A percentile compares a stretch with the other conserved stretches of the same genome.
phyloP scores from a whole-genome alignment of 192 early-diverging fungal species.

The Rhizophagus sp. region DNA sequence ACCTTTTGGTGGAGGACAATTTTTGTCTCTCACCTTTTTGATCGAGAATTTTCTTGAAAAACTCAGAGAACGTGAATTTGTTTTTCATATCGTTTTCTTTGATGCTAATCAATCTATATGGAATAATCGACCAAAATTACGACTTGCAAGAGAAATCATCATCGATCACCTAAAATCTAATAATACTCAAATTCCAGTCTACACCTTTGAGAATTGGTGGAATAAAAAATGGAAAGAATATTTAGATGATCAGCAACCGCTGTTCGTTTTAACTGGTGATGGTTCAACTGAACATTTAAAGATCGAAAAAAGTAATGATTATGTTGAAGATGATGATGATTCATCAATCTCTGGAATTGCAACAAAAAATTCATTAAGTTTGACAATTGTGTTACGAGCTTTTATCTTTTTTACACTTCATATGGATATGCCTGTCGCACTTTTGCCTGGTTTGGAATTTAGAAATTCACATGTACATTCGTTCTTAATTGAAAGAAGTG shows the following conservation, averaged over 20 bases:
- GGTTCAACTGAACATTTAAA: conserved; percentile 30
- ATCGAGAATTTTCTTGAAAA: conserved; percentile 34
- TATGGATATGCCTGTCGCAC: conserved; percentile 22
- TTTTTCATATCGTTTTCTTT: conserved; percentile 43
- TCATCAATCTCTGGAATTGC: not conserved
- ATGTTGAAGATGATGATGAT: conserved; percentile 3
- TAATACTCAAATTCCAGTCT: conserved; percentile 1
- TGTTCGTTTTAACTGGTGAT: conserved; percentile 33
- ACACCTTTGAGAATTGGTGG: conserved; percentile 32
- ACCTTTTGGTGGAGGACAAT: conserved; percentile 29
- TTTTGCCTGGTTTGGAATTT: conserved; percentile 25
- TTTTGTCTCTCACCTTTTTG: conserved; percentile 30
- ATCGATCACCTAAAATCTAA: conserved; percentile 23
- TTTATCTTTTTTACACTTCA: conserved; percentile 12
- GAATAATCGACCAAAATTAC: conserved; percentile 30
- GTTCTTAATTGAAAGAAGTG: conserved; percentile 12
- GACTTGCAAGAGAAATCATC: conserved; percentile 5
- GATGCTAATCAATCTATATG: conserved; percentile 34
- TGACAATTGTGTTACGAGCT: not conserved
- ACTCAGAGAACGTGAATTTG: conserved; percentile 35
- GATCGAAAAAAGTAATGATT: not conserved
- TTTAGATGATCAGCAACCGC: conserved; percentile 9
- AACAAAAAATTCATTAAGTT: not conserved
- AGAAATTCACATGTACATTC: conserved; percentile 7
- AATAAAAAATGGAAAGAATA: conserved; percentile 26